Evolutionary conservation across 768 basidiomycete species (phyloP).

Genomic region (Goffeauzyma gilvescens): DNA sequence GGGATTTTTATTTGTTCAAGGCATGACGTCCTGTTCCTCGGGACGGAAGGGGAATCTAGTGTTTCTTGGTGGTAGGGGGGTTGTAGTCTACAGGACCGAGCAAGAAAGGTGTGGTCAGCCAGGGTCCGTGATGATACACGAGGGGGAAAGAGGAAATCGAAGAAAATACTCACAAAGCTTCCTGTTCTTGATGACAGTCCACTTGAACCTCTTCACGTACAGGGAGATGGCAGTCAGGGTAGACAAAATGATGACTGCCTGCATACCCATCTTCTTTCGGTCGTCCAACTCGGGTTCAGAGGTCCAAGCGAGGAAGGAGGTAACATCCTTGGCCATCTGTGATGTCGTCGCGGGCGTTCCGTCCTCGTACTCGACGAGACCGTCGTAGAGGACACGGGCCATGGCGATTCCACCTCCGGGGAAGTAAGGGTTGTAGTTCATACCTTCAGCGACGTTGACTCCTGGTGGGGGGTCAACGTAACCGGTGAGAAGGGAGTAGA

Average conservation of each 20-base stretch:
- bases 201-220: slow-evolving; percentile 92
- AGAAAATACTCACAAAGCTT: no score
- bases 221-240: slow-evolving; percentile 58
- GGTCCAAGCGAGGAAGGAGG: slow-evolving; percentile 87
- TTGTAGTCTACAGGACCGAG: no score
- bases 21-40: no score
- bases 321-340: slow-evolving; percentile 99
- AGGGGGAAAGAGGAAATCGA: no score
- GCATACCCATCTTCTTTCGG: slow-evolving; percentile 88
- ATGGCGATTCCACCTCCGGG: slow-evolving; percentile 96
- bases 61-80: no score
- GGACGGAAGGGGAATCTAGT: no score
- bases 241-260: slow-evolving; percentile 86
- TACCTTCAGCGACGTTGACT: slow-evolving; percentile 45
- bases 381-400: slow-evolving; percentile 91
- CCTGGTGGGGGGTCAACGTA: slow-evolving; percentile 84
- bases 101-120: no score
- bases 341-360: slow-evolving; percentile 90
- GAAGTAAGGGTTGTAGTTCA: slow-evolving; percentile 90
- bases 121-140: no score
- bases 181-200: slow-evolving; percentile 76
- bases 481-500: slow-evolving; percentile 90
- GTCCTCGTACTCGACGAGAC: slow-evolving; percentile 88
- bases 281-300: slow-evolving; percentile 96
- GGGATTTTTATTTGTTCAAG: no score